Conservation (phyloP, 139 green algal species). For the Closterium sp. region DNA sequence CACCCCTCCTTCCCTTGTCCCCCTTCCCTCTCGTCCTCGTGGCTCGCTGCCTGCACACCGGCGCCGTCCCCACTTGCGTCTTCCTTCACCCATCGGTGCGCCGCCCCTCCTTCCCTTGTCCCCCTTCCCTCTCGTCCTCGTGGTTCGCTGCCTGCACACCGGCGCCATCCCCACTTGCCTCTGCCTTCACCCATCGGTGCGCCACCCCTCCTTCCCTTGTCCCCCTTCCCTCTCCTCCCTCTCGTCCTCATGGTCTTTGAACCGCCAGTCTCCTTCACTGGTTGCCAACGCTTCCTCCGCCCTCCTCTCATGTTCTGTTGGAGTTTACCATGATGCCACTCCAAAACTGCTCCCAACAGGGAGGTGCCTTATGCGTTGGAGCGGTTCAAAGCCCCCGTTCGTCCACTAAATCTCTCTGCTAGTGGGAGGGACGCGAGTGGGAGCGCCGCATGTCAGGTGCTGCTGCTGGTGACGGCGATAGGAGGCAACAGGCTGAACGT, state of each 20-base stretch:
- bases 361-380: not conserved
- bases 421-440: not conserved
- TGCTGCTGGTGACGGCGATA: conserved; percentile 49
- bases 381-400: not conserved
- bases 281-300: not conserved
- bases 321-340: not conserved
- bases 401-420: not conserved
- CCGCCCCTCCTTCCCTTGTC: not conserved
- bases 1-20: not conserved
- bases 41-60: not conserved
- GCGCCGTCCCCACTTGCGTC: not conserved
- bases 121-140: not conserved
- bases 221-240: too few species aligned
- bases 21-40: not conserved
- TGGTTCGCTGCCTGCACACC: too few species aligned
- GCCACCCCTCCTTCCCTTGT: not conserved
- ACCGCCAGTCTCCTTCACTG: not conserved
- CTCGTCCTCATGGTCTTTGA: not conserved
- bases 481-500: conserved; percentile 53
- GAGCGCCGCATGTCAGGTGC: not conserved
- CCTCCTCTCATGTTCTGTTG: not conserved
- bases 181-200: not conserved
- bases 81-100: not conserved
- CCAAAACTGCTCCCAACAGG: not conserved
- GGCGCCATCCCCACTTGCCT: too few species aligned